Base-by-base conservation (phyloP, 169 alveolate species). In the Hepatocystis sp. region DNA sequence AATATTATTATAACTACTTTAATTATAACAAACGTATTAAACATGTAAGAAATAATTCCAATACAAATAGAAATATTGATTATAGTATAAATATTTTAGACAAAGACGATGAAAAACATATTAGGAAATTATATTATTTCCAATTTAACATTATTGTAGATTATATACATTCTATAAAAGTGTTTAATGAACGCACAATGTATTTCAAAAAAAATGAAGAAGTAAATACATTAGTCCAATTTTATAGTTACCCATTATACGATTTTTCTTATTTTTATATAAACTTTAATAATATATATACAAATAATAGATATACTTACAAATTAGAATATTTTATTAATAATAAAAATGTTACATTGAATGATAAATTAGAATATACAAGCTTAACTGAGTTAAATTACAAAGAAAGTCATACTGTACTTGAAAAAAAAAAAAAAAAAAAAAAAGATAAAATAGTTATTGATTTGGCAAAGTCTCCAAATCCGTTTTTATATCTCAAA, bases 281-380 rank as follows among this genome's bases (percentile, higher is more conserved):
- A 19, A 65, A 71, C 53, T 71, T 71, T 42, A 49, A 40, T 23
- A 21, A 5, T 19, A 8, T 71, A 11, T 40, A 71, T 34, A 61
- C 52, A 46, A 60, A 25, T 47, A 56, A 39, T 42, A 32, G 8
- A 13, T 47, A 15, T 46, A 21, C 47, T 36, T 71, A 42, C 39
- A 60, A 56, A 39, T 17, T 71, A 63, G 86, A 71, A 51, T 58
- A 71, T 71, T 71, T 71, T 58, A 65, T 46, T 23, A 60, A 58
- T 49, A 49, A 42, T 36, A 39, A 63, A 49, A 56, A 49, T 44
- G 44, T 71, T 23, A 23, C 17, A 5, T 47, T 71, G 47, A 15
- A 63, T 30, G 64, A 58, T 0, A 49, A 49, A 11, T 28, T 21
- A 27, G 56, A 51, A 1, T 27, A 36, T 23, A 51, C 21, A 30